Percentiles rank a stretch among this genome's conserved stretches.
phyloP scores from a whole-genome alignment of 768 basidiomycete genomes.

The Russula emetica region DNA sequence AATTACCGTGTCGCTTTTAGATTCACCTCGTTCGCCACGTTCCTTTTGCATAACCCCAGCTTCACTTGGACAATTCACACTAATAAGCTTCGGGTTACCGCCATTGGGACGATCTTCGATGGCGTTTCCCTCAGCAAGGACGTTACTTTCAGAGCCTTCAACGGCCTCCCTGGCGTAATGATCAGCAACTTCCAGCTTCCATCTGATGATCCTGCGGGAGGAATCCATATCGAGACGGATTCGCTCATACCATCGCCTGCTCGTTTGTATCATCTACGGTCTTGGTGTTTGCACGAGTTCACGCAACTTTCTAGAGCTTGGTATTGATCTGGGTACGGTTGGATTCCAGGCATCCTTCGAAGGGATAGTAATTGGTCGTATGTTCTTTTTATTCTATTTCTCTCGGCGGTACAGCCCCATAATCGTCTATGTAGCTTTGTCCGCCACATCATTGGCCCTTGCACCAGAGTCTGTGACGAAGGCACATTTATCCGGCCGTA shows the following conservation, averaged over 20 bases:
- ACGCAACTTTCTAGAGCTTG: slow-evolving; percentile 47
- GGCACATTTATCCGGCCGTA: slow-evolving; percentile 58
- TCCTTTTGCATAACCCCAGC: slow-evolving; percentile 55
- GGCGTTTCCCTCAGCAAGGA: slow-evolving; percentile 57
- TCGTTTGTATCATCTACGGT: slow-evolving; percentile 41
- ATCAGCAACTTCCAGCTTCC: slow-evolving; percentile 70
- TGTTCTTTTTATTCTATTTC: slow-evolving; percentile 32
- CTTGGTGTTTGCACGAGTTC: background rate
- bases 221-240: slow-evolving; percentile 67
- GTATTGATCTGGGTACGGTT: slow-evolving; percentile 63
- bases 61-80: slow-evolving; percentile 74
- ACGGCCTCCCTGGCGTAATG: slow-evolving; percentile 62
- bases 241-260: slow-evolving; percentile 60
- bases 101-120: slow-evolving; percentile 67
- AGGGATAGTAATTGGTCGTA: slow-evolving; percentile 55
- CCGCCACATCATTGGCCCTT: slow-evolving; percentile 47
- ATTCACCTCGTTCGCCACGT: slow-evolving; percentile 64
- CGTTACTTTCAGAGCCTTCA: slow-evolving; percentile 64
- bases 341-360: slow-evolving; percentile 60
- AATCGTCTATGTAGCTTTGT: slow-evolving; percentile 44
- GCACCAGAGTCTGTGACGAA: slow-evolving; percentile 45
- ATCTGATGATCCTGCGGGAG: slow-evolving; percentile 60
- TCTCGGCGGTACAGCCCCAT: background rate
- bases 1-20: slow-evolving; percentile 30
- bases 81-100: slow-evolving; percentile 53